These are phyloP conservation scores for Drechslerella dactyloides DNA, from an alignment of 2,329 filamentous ascomycete species.

Conservation along the genomic window DNA sequence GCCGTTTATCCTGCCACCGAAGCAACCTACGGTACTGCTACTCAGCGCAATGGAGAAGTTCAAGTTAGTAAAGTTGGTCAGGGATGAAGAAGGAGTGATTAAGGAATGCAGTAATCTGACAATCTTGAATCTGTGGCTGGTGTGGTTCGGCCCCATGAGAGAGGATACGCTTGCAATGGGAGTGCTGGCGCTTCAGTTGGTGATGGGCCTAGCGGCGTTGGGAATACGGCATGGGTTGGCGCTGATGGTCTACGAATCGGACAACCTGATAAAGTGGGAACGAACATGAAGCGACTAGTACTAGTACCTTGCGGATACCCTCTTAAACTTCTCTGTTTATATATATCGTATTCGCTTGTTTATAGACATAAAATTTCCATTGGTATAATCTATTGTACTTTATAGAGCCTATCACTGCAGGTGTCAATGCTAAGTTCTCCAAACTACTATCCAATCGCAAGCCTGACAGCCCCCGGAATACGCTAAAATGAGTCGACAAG, in stretches of 20 bases:
- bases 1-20: slow-evolving; percentile 71
- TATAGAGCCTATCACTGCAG: no score
- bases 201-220: slow-evolving; percentile 78
- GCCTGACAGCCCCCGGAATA: no score
- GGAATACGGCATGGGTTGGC: slow-evolving; percentile 86
- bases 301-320: not conserved
- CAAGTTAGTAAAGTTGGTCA: slow-evolving; percentile 71
- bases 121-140: slow-evolving; percentile 91
- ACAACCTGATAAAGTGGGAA: slow-evolving; percentile 66
- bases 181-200: slow-evolving; percentile 77
- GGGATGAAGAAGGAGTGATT: slow-evolving; percentile 71
- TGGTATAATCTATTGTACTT: no score
- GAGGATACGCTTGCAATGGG: slow-evolving; percentile 83
- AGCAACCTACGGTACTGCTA: slow-evolving; percentile 66
- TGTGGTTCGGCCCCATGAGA: slow-evolving; percentile 89
- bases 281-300: slow-evolving; percentile 6
- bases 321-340: slow-evolving; percentile 8
- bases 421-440: no score
- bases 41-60: slow-evolving; percentile 74
- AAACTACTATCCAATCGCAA: no score
- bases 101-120: slow-evolving; percentile 87
- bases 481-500: no score
- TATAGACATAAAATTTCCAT: no score
- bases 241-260: slow-evolving; percentile 83
- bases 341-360: not conserved